Base-by-base conservation (phyloP, 257 asterid genomes). In the Solanum stenotomum region DNA sequence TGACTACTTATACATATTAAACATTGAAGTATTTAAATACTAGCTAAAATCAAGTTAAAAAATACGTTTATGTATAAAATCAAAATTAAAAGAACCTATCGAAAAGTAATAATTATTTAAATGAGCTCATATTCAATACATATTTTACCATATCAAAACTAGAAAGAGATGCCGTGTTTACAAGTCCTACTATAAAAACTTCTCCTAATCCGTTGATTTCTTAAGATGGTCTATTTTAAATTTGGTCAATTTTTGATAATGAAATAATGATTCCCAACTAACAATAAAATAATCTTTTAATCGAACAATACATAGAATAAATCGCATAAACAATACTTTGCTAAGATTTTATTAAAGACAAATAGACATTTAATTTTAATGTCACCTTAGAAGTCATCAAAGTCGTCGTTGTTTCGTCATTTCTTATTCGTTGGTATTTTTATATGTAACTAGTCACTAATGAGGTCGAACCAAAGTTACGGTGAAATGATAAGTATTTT, bases 51-150 rank as follows among this genome's bases (percentile, higher is more conserved):
- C 1, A 52, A 56, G 0, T 56, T 56, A 20, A 56, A 56, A 56
- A 0, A 56, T 1, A 20, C 1, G 0, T 7, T 56, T 59, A 0
- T 20, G 2, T 59, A 22, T 8, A 0, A 59, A 2, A 22, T 59
- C 12, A 59, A 59, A 20, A 59, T 59, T 20, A 8, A 59, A 20
- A 8, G 0, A 22, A 59, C 1, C 67, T 59, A 59, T 3, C 2
- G 13, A 61, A 61, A 61, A 59, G 8, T 52, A 16, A 52, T 18
- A 56, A 56, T 56, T 56, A 56, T 5, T 52, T 18, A 18, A 3
- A 61, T 59, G 67, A 59, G 25, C 12, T 59, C 67, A 59, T 22
- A 8, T 22, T 61, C 13, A 61, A 8, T 23, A 22, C 27, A 61
- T 22, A 61, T 22, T 9, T 22, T 61, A 8, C 68, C 68, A 61